phyloP scores from a whole-genome alignment of 495 filamentous ascomycete genomes.

The Evernia prunastri region DNA sequence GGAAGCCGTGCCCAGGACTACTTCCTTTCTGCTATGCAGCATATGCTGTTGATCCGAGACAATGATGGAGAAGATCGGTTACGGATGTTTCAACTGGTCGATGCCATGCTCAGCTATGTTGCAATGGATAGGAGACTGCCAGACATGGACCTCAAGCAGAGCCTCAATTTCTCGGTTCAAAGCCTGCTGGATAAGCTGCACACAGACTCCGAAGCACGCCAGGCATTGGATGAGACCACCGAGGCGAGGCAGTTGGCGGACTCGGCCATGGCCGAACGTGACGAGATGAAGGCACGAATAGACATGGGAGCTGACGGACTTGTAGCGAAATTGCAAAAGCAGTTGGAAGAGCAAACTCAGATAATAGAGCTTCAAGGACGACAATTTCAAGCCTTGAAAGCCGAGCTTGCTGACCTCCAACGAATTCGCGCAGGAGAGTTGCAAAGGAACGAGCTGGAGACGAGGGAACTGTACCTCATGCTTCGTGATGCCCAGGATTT shows the following conservation, averaged over 20 bases:
- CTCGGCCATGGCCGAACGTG: slow-evolving; percentile 88
- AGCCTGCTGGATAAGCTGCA: slow-evolving; percentile 89
- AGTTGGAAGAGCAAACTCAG: slow-evolving; percentile 82
- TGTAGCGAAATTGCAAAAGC: slow-evolving; percentile 86
- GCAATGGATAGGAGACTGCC: slow-evolving; percentile 95
- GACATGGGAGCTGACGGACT: slow-evolving; percentile 90
- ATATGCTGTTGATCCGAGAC: slow-evolving; percentile 87
- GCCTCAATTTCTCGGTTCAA: slow-evolving; percentile 95
- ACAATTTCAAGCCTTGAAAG: slow-evolving; percentile 79
- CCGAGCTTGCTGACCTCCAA: slow-evolving; percentile 82
- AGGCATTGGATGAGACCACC: slow-evolving; percentile 80
- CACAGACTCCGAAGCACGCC: slow-evolving; percentile 89
- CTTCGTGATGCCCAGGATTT: slow-evolving; percentile 95
- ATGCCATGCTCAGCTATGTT: slow-evolving; percentile 96
- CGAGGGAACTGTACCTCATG: slow-evolving; percentile 95
- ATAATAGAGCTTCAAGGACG: slow-evolving; percentile 84
- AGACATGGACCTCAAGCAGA: slow-evolving; percentile 95
- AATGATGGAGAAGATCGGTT: slow-evolving; percentile 88
- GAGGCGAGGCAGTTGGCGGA: slow-evolving; percentile 90
- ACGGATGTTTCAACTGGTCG: slow-evolving; percentile 96
- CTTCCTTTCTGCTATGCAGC: slow-evolving; percentile 91
- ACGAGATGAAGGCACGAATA: slow-evolving; percentile 90
- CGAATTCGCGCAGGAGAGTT: slow-evolving; percentile 82
- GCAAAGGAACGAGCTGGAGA: slow-evolving; percentile 92
- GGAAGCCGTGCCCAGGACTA: slow-evolving; percentile 86